Conservation (phyloP, 495 filamentous ascomycete genomes). For the Hypoxylon lienhwacheense region DNA sequence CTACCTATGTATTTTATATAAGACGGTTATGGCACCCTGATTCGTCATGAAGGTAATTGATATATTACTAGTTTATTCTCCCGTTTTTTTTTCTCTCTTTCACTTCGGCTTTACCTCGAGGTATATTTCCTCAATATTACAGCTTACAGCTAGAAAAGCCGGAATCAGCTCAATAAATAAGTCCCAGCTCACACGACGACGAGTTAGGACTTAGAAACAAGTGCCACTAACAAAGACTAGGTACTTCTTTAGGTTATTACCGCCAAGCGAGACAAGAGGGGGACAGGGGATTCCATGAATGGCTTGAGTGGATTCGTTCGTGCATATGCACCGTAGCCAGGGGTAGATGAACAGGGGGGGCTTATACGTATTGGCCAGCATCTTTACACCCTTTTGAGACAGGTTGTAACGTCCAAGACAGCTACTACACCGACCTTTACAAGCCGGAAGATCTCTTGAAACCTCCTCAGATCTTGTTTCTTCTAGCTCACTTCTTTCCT, state of each 20-base stretch:
- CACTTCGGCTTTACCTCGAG: background rate
- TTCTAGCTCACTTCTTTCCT: constrained; percentile 29
- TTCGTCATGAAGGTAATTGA: too few species aligned
- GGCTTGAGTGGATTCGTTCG: constrained; percentile 16
- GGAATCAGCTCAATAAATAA: too few species aligned
- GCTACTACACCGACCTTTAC: constrained; percentile 37
- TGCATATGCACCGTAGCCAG: constrained; percentile 27
- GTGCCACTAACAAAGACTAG: background rate
- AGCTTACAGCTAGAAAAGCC: background rate
- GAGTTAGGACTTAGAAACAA: background rate
- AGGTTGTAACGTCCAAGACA: constrained; percentile 48
- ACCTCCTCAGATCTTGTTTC: constrained; percentile 35
- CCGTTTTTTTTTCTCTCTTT: background rate
- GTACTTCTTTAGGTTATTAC: constrained; percentile 29
- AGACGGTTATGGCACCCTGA: background rate
- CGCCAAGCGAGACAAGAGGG: constrained; percentile 28
- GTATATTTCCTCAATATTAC: background rate
- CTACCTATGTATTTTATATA: constrained; percentile 1
- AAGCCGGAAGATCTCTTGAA: constrained; percentile 28
- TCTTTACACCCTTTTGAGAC: constrained; percentile 50
- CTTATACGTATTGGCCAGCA: constrained; percentile 30
- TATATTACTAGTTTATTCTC: background rate
- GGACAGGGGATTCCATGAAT: constrained; percentile 15
- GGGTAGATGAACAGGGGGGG: constrained; percentile 35
- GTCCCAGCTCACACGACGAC: constrained; percentile 1